Base-by-base conservation (phyloP, 2,329 filamentous ascomycete genomes). In the Fusarium sp. region DNA sequence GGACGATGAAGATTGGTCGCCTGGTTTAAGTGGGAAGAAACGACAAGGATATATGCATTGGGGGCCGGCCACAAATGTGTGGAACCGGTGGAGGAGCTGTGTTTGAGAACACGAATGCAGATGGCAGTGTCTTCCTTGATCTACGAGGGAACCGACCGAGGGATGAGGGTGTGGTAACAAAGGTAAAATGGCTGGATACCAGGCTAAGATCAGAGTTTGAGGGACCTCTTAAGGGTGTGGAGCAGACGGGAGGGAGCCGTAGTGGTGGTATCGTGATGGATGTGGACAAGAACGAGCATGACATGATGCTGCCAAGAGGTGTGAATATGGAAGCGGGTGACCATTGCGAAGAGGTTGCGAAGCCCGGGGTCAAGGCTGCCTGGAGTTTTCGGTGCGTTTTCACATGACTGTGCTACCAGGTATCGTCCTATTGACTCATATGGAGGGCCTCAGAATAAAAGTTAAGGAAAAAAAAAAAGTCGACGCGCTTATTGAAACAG, bases 331-430 rank as follows among this genome's bases (percentile, higher is more conserved):
- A 57, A 69, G 66, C 66, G 66, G 40, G 64, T 70, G 66, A 69
- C 66, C 62, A 63, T 45, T 36, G 62, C 56, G 46, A 69, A 57
- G 44, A 67, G 66, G 61, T 67, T 69, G 66, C 57, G 40, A 54
- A 38, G 49, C 38, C 51, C 34, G 18, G 40, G 45, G 36, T n/a
- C 10, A 38, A 49, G 38, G 51, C 42, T 69, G 50, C 47, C 61
- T 66, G 18, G 55, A 53, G 49, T 41, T 55, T 50, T 51, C 18
- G 36, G 53, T 62, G 60, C 62, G 33, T 62, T 40, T 57, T 58
- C 66, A 57, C 62, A 70, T 69, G 66, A 69, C 62, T 57, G 52
- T 52, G 41, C 36, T 20, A 38, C 52, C 41, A 53, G 46, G 44
- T 36, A 47, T 49, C 34, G 45, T 60, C 44, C 23, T 40, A 40